Conservation (phyloP, 2,329 filamentous ascomycete species). For the Eutypella sp. region DNA sequence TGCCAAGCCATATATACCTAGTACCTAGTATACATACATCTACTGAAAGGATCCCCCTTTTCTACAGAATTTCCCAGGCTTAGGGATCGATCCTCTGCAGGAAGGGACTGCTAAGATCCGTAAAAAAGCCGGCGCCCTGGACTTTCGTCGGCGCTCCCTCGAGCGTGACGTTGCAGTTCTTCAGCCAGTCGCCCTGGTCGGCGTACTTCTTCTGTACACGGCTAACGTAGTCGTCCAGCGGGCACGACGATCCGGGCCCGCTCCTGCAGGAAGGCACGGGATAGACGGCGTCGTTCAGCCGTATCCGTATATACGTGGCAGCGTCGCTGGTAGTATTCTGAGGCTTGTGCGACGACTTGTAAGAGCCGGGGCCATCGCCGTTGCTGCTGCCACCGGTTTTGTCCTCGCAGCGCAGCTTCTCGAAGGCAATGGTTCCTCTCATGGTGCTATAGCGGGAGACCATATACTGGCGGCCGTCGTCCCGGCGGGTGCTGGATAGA, state of each 20-base stretch:
- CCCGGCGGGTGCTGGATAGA: constrained; percentile 42
- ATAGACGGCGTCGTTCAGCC: constrained; percentile 60
- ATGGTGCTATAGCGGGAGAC: constrained; percentile 54
- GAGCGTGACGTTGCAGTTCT: constrained; percentile 42
- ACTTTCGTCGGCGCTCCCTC: constrained; percentile 34
- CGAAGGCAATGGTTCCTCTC: constrained; percentile 61
- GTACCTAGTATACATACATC: no score
- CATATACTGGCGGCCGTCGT: constrained; percentile 46
- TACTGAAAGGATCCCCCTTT: no score
- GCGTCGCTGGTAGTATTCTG: constrained; percentile 15
- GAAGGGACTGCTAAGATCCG: constrained; percentile 36
- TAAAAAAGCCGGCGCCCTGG: constrained; percentile 46
- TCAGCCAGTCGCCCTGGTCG: constrained; percentile 44
- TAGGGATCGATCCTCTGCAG: no score
- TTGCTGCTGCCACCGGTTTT: not conserved
- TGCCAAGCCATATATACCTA: no score
- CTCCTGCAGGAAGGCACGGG: constrained; percentile 49
- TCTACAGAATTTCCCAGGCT: no score
- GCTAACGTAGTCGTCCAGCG: constrained; percentile 38
- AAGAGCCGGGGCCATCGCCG: constrained; percentile 2
- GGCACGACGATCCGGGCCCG: constrained; percentile 52
- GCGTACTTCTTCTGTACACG: constrained; percentile 41
- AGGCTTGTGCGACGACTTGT: not conserved
- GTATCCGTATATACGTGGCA: constrained; percentile 49
- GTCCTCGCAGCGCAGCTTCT: constrained; percentile 50